These are phyloP conservation scores for Musa schizocarpa DNA, from an alignment of 176 grass and related monocot genomes.

Conservation along the genomic window DNA sequence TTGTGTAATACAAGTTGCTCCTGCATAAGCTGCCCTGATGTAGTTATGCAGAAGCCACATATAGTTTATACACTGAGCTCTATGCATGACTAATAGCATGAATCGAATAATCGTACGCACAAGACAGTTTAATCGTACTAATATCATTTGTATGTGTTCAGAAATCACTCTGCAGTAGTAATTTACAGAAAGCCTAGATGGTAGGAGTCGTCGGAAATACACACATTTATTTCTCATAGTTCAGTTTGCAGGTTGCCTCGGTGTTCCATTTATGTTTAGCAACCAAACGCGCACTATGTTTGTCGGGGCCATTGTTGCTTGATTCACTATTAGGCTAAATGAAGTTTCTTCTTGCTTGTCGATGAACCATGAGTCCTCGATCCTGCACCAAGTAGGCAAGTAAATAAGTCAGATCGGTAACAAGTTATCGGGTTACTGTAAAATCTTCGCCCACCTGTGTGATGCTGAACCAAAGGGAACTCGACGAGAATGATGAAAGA, in stretches of 20 bases:
- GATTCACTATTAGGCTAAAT: neutral
- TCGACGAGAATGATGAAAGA: constrained; percentile 77
- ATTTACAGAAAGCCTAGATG: constrained; percentile 64
- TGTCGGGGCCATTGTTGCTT: neutral
- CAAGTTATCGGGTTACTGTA: neutral
- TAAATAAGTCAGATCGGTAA: neutral
- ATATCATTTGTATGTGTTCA: constrained; percentile 17
- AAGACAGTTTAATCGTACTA: neutral
- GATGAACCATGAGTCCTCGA: neutral
- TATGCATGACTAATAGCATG: neutral
- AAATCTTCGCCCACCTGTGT: constrained; percentile 29
- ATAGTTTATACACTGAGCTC: neutral
- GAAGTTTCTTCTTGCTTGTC: neutral
- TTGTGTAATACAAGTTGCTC: too few relatives aligned
- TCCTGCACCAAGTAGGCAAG: neutral
- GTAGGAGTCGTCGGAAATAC: constrained; percentile 31
- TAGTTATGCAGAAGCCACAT: neutral
- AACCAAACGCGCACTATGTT: neutral
- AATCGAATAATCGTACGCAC: neutral
- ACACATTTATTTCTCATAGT: neutral
- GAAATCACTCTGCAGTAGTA: constrained; percentile 70
- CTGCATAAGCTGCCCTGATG: neutral
- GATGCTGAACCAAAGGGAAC: constrained; percentile 49
- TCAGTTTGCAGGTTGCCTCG: neutral
- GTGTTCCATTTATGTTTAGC: neutral